Base-by-base conservation (phyloP, 768 basidiomycete species). In the Podaxis carcinomalis region DNA sequence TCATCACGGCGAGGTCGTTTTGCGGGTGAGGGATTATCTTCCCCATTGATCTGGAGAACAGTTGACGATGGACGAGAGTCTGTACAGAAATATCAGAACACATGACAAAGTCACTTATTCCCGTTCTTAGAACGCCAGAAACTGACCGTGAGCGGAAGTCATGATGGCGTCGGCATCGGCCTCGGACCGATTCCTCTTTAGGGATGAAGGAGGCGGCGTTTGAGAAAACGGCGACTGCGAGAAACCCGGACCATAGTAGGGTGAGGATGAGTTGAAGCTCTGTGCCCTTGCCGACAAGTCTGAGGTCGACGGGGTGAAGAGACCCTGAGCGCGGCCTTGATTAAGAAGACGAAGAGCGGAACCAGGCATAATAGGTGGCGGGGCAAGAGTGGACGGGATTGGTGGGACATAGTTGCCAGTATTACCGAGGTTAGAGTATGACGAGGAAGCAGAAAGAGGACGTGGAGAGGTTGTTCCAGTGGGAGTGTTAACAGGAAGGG, bases 351-450 rank as follows among this genome's bases (percentile, higher is more conserved):
- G 87, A 53, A 93, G 84, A 27, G 91, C 91, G 47, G 91, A 92
- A 51, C 91, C 91, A 36, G 91, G 91, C 86, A 92, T 87, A 69
- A 93, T 93, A 44, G 91, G 89, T 32, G 90, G 82, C n/a, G 91
- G 87, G 1, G 88, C 88, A 59, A 93, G 81, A 72, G 70, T 80
- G 64, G 80, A 86, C 62, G 80, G 80, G 63, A 81, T 70, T 40
- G 73, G 64, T 35, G 74, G 64, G 53, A 78, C 69, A 67, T 84
- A 85, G 60, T 76, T 75, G 37, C 75, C 77, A 51, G 78, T 67
- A 28, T 74, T 68, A n/a, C 77, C 78, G 49, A 84, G 69, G 65
- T 79, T 81, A 52, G 85, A 83, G 69, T 85, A 88, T 47, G 87
- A 87, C 19, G 88, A 85, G 7, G 88, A 81, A 44, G 87, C 83